Evolutionary conservation across 2,329 filamentous ascomycete genomes (phyloP), one percentile per base, ranked within the genome.

Genomic region (Raffaelea albimanens): DNA sequence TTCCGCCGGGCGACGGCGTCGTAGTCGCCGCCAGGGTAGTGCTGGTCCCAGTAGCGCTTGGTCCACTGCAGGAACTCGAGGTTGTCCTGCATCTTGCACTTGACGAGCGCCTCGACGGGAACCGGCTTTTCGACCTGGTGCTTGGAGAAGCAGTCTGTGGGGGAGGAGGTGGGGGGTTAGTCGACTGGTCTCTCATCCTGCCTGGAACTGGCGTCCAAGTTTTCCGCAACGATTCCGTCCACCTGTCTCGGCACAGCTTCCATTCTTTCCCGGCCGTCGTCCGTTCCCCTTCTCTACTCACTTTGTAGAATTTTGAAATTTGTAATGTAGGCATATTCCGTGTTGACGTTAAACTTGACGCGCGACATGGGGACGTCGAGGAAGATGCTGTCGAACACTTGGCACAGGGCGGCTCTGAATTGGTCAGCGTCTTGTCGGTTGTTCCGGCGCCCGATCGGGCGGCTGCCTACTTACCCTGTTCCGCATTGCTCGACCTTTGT

Each of bases 1-100:
- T 95, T 95, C 65, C 93, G 80, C 61, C 93, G 81, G 47, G 76
- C 74, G 22, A 95, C 77, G 11, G 93, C 88, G 63, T 98, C 93
- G 72, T 98, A 98, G 55, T 97, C 93, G 59, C 93, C 89, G 50
- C 93, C 93, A 8, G 93, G 93, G 69, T 87, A 98, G 75, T 96
- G 89, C 64, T 96, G 87, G 62, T 98, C 93, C 93, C 93, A 98
- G 73, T 89, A 96, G 58, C 78, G 76, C 78, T 98, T 98, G 50
- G 83, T 83, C 85, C 89, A 98, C 71, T 98, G 93, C 52, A 98
- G 75, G 66, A 98, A 98, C 64, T 97, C 93, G 59, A 98, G 85
- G 72, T 98, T 98, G 68, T 98, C 93, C 76, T 98, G 93, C 91
- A 98, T 98, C 75, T 95, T 96, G 76, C 93, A 98, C 69, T 97